Percentiles rank a stretch among this genome's conserved stretches.
Evolutionary conservation across 2,329 filamentous ascomycete species (phyloP).

Genomic region (Huntiella bhutanensis): DNA sequence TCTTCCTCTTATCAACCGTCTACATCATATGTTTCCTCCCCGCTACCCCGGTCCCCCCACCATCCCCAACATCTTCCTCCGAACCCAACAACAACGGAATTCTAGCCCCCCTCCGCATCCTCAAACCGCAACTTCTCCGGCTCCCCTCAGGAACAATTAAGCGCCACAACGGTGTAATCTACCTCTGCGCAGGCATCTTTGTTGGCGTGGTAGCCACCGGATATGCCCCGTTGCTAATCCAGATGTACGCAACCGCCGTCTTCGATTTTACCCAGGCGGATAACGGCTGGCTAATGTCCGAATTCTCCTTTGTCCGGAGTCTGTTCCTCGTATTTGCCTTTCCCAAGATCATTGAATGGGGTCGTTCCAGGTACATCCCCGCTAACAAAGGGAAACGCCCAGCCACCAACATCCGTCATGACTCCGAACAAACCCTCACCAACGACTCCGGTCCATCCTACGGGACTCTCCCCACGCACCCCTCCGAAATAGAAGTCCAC

Average conservation of each 20-base stretch:
- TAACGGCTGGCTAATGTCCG: constrained; percentile 38
- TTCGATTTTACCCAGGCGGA: constrained; percentile 36
- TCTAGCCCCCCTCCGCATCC: constrained; percentile 43
- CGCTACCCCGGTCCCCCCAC: constrained; percentile 28
- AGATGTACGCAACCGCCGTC: constrained; percentile 37
- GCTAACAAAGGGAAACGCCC: neutral
- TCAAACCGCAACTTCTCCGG: constrained; percentile 37
- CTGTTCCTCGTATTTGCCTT: constrained; percentile 36
- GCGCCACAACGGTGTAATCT: constrained; percentile 41
- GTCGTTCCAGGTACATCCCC: constrained; percentile 15
- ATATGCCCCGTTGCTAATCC: constrained; percentile 43
- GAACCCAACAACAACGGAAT: constrained; percentile 29
- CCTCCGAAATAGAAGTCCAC: constrained; percentile 24
- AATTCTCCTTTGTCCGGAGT: constrained; percentile 33
- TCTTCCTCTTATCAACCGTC: constrained; percentile 29
- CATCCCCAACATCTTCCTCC: constrained; percentile 17
- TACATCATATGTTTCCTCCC: constrained; percentile 26
- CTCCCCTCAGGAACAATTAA: constrained; percentile 29
- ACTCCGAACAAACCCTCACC: constrained; percentile 4
- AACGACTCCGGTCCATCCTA: constrained; percentile 4
- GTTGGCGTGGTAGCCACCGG: constrained; percentile 48
- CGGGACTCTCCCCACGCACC: constrained; percentile 18
- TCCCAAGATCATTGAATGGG: constrained; percentile 30
- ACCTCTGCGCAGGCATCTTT: constrained; percentile 47
- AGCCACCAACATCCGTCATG: constrained; percentile 1